Conservation (phyloP, 495 filamentous ascomycete species). For the Diplogelasinospora grovesii region DNA sequence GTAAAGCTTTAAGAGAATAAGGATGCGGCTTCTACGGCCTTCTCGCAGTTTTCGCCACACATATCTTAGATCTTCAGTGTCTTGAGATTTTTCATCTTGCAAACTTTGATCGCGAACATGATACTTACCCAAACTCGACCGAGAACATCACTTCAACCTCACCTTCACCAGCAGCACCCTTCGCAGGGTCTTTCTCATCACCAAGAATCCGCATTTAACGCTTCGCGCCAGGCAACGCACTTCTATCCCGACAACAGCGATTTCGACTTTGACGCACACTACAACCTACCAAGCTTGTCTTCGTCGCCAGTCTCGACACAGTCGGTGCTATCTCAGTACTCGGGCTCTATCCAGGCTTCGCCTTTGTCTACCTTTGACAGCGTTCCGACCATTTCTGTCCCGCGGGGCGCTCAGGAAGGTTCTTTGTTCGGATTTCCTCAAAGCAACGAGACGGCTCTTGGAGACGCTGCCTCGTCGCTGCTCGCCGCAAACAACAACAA, state of each 20-base stretch:
- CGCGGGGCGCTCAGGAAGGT: slow-evolving; percentile 20
- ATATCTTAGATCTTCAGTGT: too few relatives aligned
- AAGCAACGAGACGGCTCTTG: slow-evolving; percentile 19
- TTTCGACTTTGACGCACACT: slow-evolving; percentile 17
- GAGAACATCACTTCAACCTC: slow-evolving; percentile 6
- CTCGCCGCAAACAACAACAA: too few relatives aligned
- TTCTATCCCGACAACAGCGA: slow-evolving; percentile 8
- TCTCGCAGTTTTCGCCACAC: slow-evolving; percentile 10
- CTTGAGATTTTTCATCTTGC: slow-evolving; percentile 8
- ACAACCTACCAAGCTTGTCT: slow-evolving; percentile 18
- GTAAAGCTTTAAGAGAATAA: slow-evolving; percentile 11
- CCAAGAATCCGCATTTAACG: slow-evolving; percentile 3
- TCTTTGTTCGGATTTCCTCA: slow-evolving; percentile 26
- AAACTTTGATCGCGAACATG: slow-evolving; percentile 10
- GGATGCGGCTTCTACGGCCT: slow-evolving; percentile 5
- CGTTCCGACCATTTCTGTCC: slow-evolving; percentile 24
- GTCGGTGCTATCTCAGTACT: slow-evolving; percentile 23
- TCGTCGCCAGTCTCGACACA: slow-evolving; percentile 28
- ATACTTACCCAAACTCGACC: slow-evolving; percentile 8
- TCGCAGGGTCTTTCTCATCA: slow-evolving; percentile 2
- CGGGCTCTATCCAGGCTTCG: slow-evolving; percentile 15
- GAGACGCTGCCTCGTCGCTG: slow-evolving; percentile 19
- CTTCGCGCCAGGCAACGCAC: not conserved
- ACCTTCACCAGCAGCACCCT: slow-evolving; percentile 7
- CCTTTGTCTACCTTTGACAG: slow-evolving; percentile 38